Percentiles rank a stretch among this genome's conserved stretches.
These are phyloP conservation scores for Aspergillus kassunensis DNA, from an alignment of 495 filamentous ascomycete species.

Conservation along the genomic window DNA sequence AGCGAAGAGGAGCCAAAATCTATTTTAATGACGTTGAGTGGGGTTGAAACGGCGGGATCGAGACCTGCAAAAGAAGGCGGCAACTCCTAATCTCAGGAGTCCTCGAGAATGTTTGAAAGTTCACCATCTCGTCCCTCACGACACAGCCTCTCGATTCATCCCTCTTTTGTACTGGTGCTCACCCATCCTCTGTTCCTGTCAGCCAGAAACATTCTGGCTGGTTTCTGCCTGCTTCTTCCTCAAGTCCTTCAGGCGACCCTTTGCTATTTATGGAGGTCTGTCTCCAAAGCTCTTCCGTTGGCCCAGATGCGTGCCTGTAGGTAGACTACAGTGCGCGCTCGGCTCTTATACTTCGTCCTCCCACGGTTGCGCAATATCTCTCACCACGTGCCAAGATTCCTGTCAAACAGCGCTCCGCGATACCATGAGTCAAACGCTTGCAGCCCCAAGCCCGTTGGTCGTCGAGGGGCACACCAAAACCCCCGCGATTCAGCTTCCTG, in stretches of 20 bases:
- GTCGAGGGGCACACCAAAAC: conserved; percentile 26
- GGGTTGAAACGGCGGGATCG: too few species aligned
- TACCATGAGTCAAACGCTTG: conserved; percentile 26
- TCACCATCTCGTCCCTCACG: conserved; percentile 1
- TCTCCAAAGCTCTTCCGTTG: background rate
- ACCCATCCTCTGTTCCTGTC: background rate
- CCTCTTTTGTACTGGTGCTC: background rate
- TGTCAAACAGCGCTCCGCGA: background rate
- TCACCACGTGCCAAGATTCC: background rate
- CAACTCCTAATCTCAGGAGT: conserved; percentile 1
- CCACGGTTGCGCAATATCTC: background rate
- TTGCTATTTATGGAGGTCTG: conserved; percentile 13
- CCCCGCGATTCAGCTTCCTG: conserved; percentile 30
- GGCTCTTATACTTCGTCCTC: background rate
- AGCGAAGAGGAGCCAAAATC: too few species aligned
- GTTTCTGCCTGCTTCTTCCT: conserved; percentile 8
- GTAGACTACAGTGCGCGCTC: conserved; percentile 4
- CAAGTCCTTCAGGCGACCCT: background rate
- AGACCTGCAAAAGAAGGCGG: conserved; percentile 8
- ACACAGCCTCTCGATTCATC: conserved; percentile 8
- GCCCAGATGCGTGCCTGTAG: conserved; percentile 16
- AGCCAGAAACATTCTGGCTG: conserved; percentile 2
- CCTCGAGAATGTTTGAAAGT: background rate
- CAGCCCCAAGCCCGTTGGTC: conserved; percentile 19
- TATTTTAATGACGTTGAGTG: too few species aligned